Base-by-base conservation (phyloP, 768 basidiomycete genomes). In the Tricholoma sp. region DNA sequence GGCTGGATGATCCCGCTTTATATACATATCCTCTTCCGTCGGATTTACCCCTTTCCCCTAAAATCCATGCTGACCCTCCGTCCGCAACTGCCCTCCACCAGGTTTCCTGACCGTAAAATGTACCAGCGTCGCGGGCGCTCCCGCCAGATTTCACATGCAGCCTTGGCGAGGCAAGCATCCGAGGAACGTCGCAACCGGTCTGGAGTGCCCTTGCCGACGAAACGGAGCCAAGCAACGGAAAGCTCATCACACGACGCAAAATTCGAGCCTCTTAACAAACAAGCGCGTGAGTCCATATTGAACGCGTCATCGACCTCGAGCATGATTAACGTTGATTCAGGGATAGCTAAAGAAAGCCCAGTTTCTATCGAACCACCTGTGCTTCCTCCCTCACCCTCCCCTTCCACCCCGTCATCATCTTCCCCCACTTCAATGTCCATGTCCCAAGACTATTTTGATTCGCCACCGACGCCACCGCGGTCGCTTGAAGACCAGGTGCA, bases 401-500 rank as follows among this genome's bases (percentile, higher is more conserved):
- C 58, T 64, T 66, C 57, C 67, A 63, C 56, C 61, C 64, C 53
- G 57, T 70, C 67, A 52, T 64, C 66, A 50, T 66, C 65, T 3
- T 67, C 71, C 11, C 61, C 63, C 31, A 70, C 61, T 56, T 70
- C 69, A 4, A 68, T 5, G 24, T 27, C 70, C 49, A 62, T 69
- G 57, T 70, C 73, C 37, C 69, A 70, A 3, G 72, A 78, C 65
- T 76, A 78, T 68, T 76, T 75, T 65, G 79, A 79, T 64, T 78
- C 78, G 0, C 79, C 76, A 0, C 77, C 73, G 0, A 72, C 68
- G 10, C 72, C 73, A 21, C 73, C 66, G 62, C 77, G 50, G 68
- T 79, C 83, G 0, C 78, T 87, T 59, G 77, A 81, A 51, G 86
- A 86, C 74, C 83, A 82, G 67, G 76, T 87, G 35, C 84, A 86